Base-by-base conservation (phyloP, 2,329 filamentous ascomycete species). In the Pseudophaeomoniella oleicola region DNA sequence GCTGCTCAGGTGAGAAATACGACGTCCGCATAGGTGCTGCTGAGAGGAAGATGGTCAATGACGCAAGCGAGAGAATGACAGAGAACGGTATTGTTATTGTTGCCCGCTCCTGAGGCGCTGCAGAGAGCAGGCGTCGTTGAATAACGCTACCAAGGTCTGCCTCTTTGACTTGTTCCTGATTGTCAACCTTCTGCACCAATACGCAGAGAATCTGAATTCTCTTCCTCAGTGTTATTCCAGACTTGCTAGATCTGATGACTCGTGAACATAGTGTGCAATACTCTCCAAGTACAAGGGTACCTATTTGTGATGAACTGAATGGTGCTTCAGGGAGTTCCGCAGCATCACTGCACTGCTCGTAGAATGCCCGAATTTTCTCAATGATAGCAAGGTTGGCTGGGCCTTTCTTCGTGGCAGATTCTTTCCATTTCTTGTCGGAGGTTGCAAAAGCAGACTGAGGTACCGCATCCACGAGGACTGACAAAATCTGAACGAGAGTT, bases 271-370 rank as follows among this genome's bases (percentile, higher is more conserved):
- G n/a, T 6, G 6, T 9, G 22, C 22, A 27, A 9, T 9, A 27
- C 22, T 27, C 22, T 9, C 22, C 9, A 27, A 27, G 22, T 27
- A n/a, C 22, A n/a, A 27, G 9, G 22, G 9, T n/a, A n/a, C 6
- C 22, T 9, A 27, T n/a, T 6, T 9, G 6, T 27, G n/a, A 10
- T 32, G 31, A 14, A 32, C 10, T 13, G 31, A 81, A 78, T 3
- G 81, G 81, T 3, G 72, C 62, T 4, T 66, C 54, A 5, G 67
- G 65, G 22, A 69, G 66, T 40, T 84, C 79, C 14, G 81, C 58
- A 44, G 74, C 83, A 30, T 76, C 78, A 52, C 82, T 79, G 41
- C 81, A 77, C 41, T 72, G 64, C 19, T 76, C 64, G 52, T 86
- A 86, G 48, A 85, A 86, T 6, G 6, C n/a, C 22, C 22, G 9